phyloP scores from a whole-genome alignment of 2,329 filamentous ascomycete species.

The Harringtonia lauricola region DNA sequence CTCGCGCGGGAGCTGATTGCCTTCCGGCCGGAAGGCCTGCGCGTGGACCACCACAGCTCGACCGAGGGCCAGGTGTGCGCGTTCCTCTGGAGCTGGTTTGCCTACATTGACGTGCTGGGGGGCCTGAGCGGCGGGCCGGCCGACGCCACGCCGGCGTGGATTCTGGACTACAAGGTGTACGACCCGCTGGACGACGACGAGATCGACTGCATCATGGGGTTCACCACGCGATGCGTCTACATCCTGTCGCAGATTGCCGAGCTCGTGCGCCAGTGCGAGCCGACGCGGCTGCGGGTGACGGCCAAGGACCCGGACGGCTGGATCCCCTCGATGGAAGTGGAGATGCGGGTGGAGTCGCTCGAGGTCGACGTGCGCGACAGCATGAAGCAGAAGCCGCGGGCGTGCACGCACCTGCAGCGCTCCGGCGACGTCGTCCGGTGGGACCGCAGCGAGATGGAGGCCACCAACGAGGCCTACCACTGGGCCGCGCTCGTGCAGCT shows the following conservation, averaged over 20 bases:
- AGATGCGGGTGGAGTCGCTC: slow-evolving; percentile 46
- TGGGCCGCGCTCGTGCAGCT: slow-evolving; percentile 70
- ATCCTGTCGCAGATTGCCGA: slow-evolving; percentile 63
- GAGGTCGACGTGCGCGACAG: slow-evolving; percentile 50
- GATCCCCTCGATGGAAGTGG: slow-evolving; percentile 43
- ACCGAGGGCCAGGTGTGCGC: slow-evolving; percentile 50
- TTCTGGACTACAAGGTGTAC: slow-evolving; percentile 39
- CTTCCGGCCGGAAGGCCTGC: slow-evolving; percentile 36
- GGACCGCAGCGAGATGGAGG: slow-evolving; percentile 53
- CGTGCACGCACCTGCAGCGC: slow-evolving; percentile 35
- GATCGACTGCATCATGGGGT: slow-evolving; percentile 74
- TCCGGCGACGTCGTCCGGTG: slow-evolving; percentile 40
- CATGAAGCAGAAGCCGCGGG: slow-evolving; percentile 28
- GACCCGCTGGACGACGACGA: slow-evolving; percentile 48
- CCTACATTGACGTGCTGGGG: slow-evolving; percentile 72
- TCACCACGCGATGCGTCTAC: slow-evolving; percentile 60
- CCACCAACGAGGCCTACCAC: slow-evolving; percentile 70
- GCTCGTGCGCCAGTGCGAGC: slow-evolving; percentile 57
- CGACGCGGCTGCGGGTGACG: slow-evolving; percentile 5
- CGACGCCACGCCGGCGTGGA: slow-evolving; percentile 36
- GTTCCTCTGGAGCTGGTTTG: slow-evolving; percentile 74
- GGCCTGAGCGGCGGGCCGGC: slow-evolving; percentile 50
- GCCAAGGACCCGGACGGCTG: slow-evolving; percentile 24
- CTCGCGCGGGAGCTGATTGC: slow-evolving; percentile 67
- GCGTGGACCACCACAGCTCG: slow-evolving; percentile 36